Evolutionary conservation across 768 basidiomycete species (phyloP), one percentile per base, ranked within the genome.

Genomic region (Basidioascus undulatus): DNA sequence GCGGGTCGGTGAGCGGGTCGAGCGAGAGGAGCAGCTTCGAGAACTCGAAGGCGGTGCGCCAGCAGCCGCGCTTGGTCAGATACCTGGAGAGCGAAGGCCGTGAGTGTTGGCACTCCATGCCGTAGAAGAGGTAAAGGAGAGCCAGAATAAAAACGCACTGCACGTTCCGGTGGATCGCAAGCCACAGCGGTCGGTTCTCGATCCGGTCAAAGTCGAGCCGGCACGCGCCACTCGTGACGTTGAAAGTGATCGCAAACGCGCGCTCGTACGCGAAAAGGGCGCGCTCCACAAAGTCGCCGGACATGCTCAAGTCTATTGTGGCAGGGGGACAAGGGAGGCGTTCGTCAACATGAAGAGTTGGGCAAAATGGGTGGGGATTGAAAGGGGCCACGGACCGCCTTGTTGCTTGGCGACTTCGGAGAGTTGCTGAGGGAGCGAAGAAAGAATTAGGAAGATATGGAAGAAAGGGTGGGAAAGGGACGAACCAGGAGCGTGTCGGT

Each of bases 191-290:
- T 31, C 89, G 65, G 50, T 89, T 94, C 58, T 94, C 87, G 10
- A 92, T 78, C 11, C 61, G 66, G 47, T 81, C 73, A 54, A 94
- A 98, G 52, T 89, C 83, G 2, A 98, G 68, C 10, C 87, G 69
- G 45, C 77, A 78, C 2, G 66, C 59, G 7, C 87, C 89, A 27
- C 61, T 71, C 2, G 81, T 73, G 57, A 92, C 74, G 48, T 69
- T 81, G 63, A 87, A 89, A 0, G 76, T 63, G 3, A 84, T 81
- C 1, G 83, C 67, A 49, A 94, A 79, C 10, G 79, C 72, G 11
- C 84, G 71, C 51, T 94, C 87, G 46, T 87, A 92, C 0, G 84
- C 74, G 60, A 87, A 94, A 13, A 98, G 57, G 0, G 87, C 79
- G n/a, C 86, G 70, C 42, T 83, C 78, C n/a, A 84, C 71, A 50